Evolutionary conservation across 768 basidiomycete species (phyloP).

Genomic region (Gyrodon lividus): DNA sequence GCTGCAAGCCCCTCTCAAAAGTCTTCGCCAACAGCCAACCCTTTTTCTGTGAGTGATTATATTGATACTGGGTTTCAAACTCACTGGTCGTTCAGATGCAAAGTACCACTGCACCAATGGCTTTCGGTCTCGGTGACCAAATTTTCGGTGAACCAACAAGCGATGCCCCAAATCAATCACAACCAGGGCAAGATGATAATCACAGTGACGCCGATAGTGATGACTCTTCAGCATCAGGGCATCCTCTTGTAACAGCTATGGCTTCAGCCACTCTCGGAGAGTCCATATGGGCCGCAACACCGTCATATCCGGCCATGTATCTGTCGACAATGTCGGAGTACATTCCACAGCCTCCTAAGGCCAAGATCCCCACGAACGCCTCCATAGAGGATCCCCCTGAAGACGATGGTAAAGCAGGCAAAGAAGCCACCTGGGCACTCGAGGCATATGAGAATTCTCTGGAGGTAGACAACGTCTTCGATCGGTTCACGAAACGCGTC

Average conservation of each 20-base stretch:
- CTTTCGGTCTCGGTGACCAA: constrained; percentile 62
- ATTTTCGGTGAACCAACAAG: constrained; percentile 50
- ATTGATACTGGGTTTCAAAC: constrained; percentile 1
- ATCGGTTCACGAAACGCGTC: constrained; percentile 76
- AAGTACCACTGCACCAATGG: constrained; percentile 28
- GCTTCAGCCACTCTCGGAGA: constrained; percentile 52
- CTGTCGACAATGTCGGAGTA: constrained; percentile 76
- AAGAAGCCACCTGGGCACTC: constrained; percentile 56
- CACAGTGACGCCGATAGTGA: constrained; percentile 37
- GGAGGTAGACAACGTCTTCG: constrained; percentile 81
- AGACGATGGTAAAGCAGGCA: constrained; percentile 41
- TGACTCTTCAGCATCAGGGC: constrained; percentile 39
- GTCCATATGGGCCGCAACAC: constrained; percentile 66
- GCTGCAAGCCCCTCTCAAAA: constrained; percentile 34
- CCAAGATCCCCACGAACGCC: constrained; percentile 40
- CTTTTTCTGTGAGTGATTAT: constrained; percentile 60
- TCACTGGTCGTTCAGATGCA: constrained; percentile 20
- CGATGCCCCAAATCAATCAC: constrained; percentile 14
- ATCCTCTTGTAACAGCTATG: constrained; percentile 57
- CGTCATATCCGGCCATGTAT: constrained; percentile 67
- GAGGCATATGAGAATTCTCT: constrained; percentile 83
- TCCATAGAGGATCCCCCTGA: constrained; percentile 43
- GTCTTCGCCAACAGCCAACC: constrained; percentile 47
- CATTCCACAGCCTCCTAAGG: constrained; percentile 55
- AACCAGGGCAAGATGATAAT: constrained; percentile 20